These are phyloP conservation scores for Aegilops umbellulata DNA, from an alignment of 176 grass and related monocot genomes.

Conservation along the genomic window DNA sequence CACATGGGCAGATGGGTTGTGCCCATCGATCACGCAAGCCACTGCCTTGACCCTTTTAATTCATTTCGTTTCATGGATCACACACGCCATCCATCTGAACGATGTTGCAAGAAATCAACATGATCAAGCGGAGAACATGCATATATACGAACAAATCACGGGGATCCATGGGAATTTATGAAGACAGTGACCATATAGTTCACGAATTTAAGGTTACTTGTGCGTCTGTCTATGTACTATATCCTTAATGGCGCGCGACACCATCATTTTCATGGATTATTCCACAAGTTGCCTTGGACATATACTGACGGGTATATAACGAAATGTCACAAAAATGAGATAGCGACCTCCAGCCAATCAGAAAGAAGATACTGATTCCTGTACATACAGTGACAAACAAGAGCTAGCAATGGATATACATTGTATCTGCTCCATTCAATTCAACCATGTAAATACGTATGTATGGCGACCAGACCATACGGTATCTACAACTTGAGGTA, in stretches of 20 bases:
- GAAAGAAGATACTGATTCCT: not conserved
- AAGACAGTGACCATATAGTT: conserved; percentile 9
- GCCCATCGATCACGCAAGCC: too few relatives aligned
- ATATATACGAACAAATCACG: not conserved
- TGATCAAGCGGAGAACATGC: not conserved
- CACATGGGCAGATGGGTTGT: not conserved
- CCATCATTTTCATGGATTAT: not conserved
- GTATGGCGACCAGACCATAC: not conserved
- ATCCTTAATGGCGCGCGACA: not conserved
- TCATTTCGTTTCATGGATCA: not conserved
- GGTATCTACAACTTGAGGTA: not conserved
- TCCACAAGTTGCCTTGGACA: not conserved
- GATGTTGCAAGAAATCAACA: not conserved
- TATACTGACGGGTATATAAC: too few relatives aligned
- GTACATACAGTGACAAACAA: not conserved
- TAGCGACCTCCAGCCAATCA: not conserved
- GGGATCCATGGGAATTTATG: not conserved
- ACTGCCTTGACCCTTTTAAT: not conserved
- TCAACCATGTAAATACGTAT: not conserved
- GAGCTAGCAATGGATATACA: not conserved
- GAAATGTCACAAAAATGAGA: too few relatives aligned
- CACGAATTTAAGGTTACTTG: not conserved
- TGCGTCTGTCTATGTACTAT: not conserved
- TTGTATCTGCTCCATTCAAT: not conserved
- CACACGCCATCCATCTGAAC: not conserved